Conservation (phyloP, 192 early-diverging fungal species). For the Linnemannia elongata region DNA sequence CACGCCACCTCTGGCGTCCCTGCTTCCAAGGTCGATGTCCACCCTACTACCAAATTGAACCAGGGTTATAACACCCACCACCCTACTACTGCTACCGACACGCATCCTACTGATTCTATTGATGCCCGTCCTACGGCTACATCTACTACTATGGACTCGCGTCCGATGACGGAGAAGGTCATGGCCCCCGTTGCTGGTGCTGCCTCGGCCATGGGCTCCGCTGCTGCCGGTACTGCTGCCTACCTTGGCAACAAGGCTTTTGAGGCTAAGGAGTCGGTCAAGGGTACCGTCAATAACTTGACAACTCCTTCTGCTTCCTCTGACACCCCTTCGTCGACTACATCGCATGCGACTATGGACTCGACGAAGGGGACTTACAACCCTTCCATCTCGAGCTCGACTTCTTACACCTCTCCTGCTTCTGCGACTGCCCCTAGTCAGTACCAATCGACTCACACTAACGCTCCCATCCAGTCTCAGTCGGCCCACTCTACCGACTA, state of each 20-base stretch:
- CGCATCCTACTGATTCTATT: not conserved
- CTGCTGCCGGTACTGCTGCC: conserved; percentile 14
- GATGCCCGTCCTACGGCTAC: not conserved
- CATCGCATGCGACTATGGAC: not conserved
- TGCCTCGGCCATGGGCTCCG: conserved; percentile 1
- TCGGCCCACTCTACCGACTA: not conserved
- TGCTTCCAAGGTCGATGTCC: conserved; percentile 16
- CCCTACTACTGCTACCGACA: not conserved
- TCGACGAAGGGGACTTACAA: not conserved
- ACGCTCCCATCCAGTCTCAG: not conserved
- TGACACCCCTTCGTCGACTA: not conserved
- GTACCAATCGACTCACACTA: not conserved
- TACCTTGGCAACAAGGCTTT: conserved; percentile 9
- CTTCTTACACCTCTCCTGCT: not conserved
- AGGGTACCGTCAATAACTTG: not conserved
- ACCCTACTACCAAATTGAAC: conserved; percentile 8
- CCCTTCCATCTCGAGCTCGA: not conserved
- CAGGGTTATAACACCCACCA: conserved; percentile 10
- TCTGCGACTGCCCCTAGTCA: not conserved
- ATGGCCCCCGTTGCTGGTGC: conserved; percentile 12
- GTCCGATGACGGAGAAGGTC: conserved; percentile 4
- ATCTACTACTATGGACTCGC: not conserved
- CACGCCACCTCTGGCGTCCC: conserved; percentile 11
- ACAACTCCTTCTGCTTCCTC: not conserved
- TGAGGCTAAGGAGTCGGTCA: not conserved